Percentiles rank a stretch among this genome's conserved stretches.
These are phyloP conservation scores for Gaultheria prostrata DNA, from an alignment of 148 eudicot genomes.

Conservation along the genomic window DNA sequence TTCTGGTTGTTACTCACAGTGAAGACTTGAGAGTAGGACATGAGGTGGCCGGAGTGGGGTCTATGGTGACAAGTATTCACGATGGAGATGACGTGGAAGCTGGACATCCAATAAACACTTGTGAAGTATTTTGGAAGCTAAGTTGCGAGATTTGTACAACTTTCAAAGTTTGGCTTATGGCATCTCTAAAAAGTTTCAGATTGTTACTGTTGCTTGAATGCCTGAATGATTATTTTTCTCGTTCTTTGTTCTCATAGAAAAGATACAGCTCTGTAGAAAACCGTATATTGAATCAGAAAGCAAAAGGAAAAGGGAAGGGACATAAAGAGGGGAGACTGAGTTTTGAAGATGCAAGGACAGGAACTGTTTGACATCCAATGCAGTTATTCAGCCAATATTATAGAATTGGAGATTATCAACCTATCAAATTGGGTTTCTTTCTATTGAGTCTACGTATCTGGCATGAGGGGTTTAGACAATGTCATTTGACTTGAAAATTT, in stretches of 20 bases:
- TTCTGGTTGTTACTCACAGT: neutral
- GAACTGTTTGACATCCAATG: neutral
- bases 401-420: neutral
- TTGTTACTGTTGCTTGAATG: neutral
- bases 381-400: no score
- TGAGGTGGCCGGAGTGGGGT: neutral
- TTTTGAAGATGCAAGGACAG: neutral
- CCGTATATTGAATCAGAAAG: neutral
- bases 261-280: neutral
- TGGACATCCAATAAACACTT: neutral
- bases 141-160: neutral
- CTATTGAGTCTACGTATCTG: neutral
- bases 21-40: neutral
- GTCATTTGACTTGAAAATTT: neutral
- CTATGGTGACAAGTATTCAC: neutral
- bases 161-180: slow-evolving; percentile 6
- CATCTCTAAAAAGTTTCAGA: neutral
- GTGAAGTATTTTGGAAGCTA: neutral
- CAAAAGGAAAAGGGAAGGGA: neutral
- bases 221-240: neutral
- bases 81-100: neutral
- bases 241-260: neutral
- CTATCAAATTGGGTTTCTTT: neutral
- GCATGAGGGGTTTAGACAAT: neutral
- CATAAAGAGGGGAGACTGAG: neutral